Conservation (phyloP, 345 rosid genomes). For the Stellera chamaejasme region DNA sequence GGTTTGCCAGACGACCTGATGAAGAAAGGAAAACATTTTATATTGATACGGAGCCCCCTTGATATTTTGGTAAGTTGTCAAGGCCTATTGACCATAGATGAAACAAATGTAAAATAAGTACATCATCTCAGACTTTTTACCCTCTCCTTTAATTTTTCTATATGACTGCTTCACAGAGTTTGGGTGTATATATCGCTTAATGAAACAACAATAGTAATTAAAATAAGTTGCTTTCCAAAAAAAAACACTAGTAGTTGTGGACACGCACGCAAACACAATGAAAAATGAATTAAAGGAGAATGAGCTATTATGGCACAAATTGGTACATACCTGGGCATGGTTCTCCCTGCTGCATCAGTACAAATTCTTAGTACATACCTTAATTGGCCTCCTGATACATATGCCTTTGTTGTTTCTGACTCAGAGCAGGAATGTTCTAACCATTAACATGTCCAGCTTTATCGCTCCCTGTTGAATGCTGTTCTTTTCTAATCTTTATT, state of each 20-base stretch:
- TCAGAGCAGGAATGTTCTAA: not conserved
- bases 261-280: too few relatives aligned
- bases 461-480: too few relatives aligned
- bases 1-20: constrained; percentile 60
- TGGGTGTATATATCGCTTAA: not conserved
- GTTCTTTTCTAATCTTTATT: constrained; percentile 1
- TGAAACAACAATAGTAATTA: too few relatives aligned
- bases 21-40: constrained; percentile 76
- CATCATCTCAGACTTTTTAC: not conserved
- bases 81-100: not conserved
- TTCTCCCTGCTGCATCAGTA: too few relatives aligned
- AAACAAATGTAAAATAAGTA: not conserved
- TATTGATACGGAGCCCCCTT: constrained; percentile 72
- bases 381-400: too few relatives aligned
- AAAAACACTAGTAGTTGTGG: too few relatives aligned
- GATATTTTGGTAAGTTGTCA: constrained; percentile 47
- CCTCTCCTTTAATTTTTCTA: too few relatives aligned
- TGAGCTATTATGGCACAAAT: too few relatives aligned
- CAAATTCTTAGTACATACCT: too few relatives aligned
- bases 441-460: constrained; percentile 4
- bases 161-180: not conserved
- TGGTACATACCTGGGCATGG: too few relatives aligned
- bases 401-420: not conserved
- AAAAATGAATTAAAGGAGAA: too few relatives aligned
- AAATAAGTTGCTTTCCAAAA: too few relatives aligned